phyloP scores from a whole-genome alignment of 192 early-diverging fungal genomes.

The Coemansia sp. region DNA sequence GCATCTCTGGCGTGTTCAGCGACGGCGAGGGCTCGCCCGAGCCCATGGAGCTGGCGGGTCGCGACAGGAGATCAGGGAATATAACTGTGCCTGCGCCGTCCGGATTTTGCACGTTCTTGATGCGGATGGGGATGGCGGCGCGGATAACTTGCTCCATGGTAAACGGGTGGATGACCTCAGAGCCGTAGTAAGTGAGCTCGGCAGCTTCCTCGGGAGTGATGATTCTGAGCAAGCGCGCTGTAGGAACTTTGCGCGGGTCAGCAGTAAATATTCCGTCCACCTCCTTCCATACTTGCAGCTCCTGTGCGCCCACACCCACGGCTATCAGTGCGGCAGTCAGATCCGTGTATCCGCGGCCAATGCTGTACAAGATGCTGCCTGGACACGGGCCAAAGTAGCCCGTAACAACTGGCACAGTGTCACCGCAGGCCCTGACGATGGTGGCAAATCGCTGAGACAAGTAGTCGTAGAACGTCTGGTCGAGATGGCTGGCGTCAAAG shows the following conservation, averaged over 20 bases:
- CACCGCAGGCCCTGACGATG: conserved; percentile 60
- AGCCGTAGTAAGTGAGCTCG: conserved; percentile 96
- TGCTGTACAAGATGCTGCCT: conserved; percentile 82
- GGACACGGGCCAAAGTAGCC: conserved; percentile 98
- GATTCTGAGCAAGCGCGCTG: conserved; percentile 79
- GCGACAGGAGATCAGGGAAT: conserved; percentile 72
- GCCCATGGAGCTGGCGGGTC: conserved; percentile 55
- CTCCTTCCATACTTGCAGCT: conserved; percentile 99
- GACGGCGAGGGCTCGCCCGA: conserved; percentile 58
- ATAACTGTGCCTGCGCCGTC: conserved; percentile 91
- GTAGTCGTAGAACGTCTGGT: conserved; percentile 98
- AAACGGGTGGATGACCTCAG: conserved; percentile 96
- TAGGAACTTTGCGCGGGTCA: conserved; percentile 92
- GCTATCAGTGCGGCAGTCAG: conserved; percentile 93
- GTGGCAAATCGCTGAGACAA: conserved; percentile 68
- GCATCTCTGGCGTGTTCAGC: conserved; percentile 58
- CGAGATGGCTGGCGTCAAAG: conserved; percentile 77
- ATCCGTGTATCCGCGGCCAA: conserved; percentile 98
- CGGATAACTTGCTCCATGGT: conserved; percentile 99
- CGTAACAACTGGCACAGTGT: conserved; percentile 88
- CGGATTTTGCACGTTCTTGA: conserved; percentile 97
- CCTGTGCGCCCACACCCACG: conserved; percentile 82
- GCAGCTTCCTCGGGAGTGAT: conserved; percentile 98
- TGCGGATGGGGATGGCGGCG: conserved; percentile 94
- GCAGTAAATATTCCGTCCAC: conserved; percentile 99